These are phyloP conservation scores for Fusarium virguliforme DNA, from an alignment of 2,329 filamentous ascomycete species.

Conservation along the genomic window DNA sequence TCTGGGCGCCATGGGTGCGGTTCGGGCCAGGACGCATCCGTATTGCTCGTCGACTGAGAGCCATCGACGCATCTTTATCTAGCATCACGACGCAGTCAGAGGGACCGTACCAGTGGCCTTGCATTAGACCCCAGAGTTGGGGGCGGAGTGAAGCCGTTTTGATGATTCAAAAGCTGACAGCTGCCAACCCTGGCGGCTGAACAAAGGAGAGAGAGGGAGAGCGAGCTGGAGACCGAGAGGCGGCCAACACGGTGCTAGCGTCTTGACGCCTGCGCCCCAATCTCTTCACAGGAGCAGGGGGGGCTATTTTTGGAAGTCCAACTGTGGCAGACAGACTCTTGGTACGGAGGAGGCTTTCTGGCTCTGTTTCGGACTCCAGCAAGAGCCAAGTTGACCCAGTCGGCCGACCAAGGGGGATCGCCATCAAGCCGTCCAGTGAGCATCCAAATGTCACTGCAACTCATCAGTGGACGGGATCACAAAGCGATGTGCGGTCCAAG, in stretches of 20 bases:
- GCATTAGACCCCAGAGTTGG: conserved; percentile 8
- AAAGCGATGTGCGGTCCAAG: background rate
- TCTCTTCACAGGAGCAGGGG: conserved; percentile 34
- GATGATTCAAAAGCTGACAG: conserved; percentile 5
- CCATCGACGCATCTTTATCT: background rate
- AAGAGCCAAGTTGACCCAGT: conserved; percentile 32
- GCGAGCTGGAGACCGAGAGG: background rate
- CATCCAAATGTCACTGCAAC: conserved; percentile 29
- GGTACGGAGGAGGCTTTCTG: conserved; percentile 10
- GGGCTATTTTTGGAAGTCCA: conserved; percentile 47
- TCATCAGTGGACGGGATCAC: background rate
- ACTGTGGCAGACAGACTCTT: conserved; percentile 44
- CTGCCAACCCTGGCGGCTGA: conserved; percentile 11
- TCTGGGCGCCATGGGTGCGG: conserved; percentile 10
- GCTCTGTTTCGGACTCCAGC: conserved; percentile 42
- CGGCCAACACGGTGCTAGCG: conserved; percentile 26
- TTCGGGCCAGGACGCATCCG: conserved; percentile 22
- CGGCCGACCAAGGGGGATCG: conserved; percentile 30
- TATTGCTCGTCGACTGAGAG: conserved; percentile 11
- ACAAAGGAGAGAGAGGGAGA: conserved; percentile 10
- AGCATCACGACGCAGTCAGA: conserved; percentile 25
- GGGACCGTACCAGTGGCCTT: conserved; percentile 13
- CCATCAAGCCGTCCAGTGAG: conserved; percentile 32
- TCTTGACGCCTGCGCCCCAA: conserved; percentile 43
- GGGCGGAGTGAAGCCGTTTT: conserved; percentile 13